These are phyloP conservation scores for Funneliformis geosporum DNA, from an alignment of 192 early-diverging fungal genomes.

Conservation along the genomic window DNA sequence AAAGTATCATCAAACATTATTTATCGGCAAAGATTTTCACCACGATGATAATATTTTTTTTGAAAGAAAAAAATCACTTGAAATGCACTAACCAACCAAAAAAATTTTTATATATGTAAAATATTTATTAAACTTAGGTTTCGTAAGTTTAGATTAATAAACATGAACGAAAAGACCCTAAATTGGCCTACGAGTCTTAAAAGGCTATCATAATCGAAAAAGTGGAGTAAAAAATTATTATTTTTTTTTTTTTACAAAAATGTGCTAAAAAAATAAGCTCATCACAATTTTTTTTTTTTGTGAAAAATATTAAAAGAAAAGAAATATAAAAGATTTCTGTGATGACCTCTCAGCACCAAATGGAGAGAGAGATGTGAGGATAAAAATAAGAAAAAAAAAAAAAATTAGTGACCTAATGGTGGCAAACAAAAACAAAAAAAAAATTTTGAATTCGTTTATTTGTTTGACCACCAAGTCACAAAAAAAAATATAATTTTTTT, in stretches of 20 bases:
- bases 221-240: conserved; percentile 5
- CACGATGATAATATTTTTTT: too few relatives aligned
- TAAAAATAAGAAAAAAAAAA: background rate
- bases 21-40: too few relatives aligned
- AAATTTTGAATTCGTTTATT: background rate
- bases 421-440: background rate
- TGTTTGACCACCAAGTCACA: background rate
- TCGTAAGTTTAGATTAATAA: background rate
- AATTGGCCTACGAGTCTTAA: background rate
- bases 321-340: background rate
- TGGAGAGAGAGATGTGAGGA: conserved; percentile 9
- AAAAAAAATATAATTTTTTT: background rate
- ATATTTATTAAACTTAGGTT: background rate
- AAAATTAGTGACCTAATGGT: background rate
- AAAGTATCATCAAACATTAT: too few relatives aligned
- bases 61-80: too few relatives aligned
- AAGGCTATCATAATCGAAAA: background rate
- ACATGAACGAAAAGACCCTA: background rate
- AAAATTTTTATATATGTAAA: background rate
- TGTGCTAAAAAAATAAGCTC: background rate
- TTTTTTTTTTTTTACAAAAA: background rate
- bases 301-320: background rate
- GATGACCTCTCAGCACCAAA: conserved; percentile 1
- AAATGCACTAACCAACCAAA: background rate
- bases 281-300: background rate